A percentile compares a stretch with the other conserved stretches of the same genome.
phyloP scores from a whole-genome alignment of 2,329 filamentous ascomycete species.

The Colletotrichum sp. region DNA sequence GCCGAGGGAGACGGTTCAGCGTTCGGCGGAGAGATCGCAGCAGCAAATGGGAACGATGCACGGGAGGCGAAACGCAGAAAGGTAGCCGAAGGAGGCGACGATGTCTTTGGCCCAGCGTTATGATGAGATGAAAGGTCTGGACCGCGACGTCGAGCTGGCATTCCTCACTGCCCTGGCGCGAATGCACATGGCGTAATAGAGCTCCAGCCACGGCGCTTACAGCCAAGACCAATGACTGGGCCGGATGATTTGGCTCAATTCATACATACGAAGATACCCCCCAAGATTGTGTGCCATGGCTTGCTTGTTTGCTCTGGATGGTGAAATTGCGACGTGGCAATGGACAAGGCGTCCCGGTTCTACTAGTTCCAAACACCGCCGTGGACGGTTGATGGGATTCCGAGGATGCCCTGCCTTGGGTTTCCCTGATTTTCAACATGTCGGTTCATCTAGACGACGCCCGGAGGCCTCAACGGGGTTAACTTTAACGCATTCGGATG shows the following conservation, averaged over 20 bases:
- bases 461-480: conserved; percentile 1
- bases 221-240: background rate
- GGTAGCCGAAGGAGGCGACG: conserved; percentile 40
- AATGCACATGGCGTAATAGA: background rate
- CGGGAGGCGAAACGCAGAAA: conserved; percentile 52
- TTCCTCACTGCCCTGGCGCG: background rate
- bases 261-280: conserved; percentile 14
- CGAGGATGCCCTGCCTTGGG: background rate
- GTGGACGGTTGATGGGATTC: background rate
- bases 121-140: background rate
- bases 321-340: background rate
- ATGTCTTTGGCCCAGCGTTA: conserved; percentile 47
- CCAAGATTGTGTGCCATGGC: background rate
- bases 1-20: conserved; percentile 46
- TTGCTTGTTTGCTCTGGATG: background rate
- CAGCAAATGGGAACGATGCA: conserved; percentile 22
- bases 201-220: background rate
- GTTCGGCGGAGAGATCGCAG: conserved; percentile 42
- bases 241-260: background rate
- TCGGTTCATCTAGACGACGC: background rate
- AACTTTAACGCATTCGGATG: background rate
- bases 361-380: background rate
- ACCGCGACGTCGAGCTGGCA: background rate
- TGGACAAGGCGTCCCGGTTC: background rate
- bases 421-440: background rate